Base-by-base conservation (phyloP, 345 rosid genomes). In the Balakata baccata region DNA sequence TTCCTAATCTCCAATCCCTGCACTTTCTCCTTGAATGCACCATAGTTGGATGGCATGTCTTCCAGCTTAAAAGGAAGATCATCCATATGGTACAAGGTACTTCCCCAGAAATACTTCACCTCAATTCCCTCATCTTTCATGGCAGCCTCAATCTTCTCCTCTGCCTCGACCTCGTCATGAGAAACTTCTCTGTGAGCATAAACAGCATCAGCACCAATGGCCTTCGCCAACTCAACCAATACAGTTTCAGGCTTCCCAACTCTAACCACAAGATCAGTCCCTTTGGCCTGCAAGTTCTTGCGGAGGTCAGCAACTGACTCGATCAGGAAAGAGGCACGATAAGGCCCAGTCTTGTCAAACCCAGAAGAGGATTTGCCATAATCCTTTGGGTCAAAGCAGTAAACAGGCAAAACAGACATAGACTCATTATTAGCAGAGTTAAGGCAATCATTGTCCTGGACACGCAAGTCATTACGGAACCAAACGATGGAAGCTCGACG, bases 391-490 rank as follows among this genome's bases (percentile, higher is more conserved):
- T 96, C 99, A 73, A 96, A 96, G 82, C 99, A 96, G 76, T 90
- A 96, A 29, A 96, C 99, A 2, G 94, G 97, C 64, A 96, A 79
- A 64, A 93, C 89, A 23, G 99, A 96, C 80, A 91, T 57, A 69
- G 91, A 90, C 74, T 96, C 99, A 6, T 89, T 84, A 78, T 86
- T 87, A 75, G 98, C 99, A 1, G 97, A 68, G 81, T 69, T 85
- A 71, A 96, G 95, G 76, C 87, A 89, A 71, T 93, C 98, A 67
- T 96, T 96, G 84, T 96, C 99, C 60, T 91, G 90, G 68, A 91
- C 90, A 17, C 99, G 97, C 61, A 96, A 84, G 86, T 96, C 99
- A 53, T 89, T 90, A 4, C 99, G 98, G 84, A 93, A 91, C 97
- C 97, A 92, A 49, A 91, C 94, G 70, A 96, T 74, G 84, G 97